Conservation (phyloP, 2,329 filamentous ascomycete species). For the Fusarium sacchari region DNA sequence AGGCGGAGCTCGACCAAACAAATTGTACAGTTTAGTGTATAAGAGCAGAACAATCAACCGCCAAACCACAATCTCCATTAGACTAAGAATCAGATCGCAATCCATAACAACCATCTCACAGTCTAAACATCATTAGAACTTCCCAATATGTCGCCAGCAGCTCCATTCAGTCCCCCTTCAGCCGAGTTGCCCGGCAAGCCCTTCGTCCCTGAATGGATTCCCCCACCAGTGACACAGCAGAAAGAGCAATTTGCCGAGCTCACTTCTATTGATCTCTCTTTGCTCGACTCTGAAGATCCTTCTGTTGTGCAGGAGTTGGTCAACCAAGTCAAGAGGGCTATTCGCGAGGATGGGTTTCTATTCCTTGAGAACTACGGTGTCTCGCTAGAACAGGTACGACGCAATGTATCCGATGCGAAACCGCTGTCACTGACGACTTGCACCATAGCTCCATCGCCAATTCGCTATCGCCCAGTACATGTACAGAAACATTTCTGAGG, state of each 20-base stretch:
- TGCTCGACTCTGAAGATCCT: conserved; percentile 55
- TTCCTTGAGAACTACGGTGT: conserved; percentile 63
- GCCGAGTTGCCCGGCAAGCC: conserved; percentile 53
- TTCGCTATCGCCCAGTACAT: conserved; percentile 61
- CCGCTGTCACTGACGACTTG: neutral
- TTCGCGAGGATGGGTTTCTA: conserved; percentile 56
- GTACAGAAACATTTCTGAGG: conserved; percentile 59
- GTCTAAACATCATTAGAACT: neutral
- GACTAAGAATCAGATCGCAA: neutral
- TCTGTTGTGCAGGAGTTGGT: conserved; percentile 56
- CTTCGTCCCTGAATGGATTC: conserved; percentile 53
- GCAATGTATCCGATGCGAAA: neutral
- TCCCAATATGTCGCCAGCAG: conserved; percentile 44
- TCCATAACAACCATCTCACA: neutral
- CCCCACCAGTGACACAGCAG: conserved; percentile 57
- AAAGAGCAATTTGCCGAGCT: conserved; percentile 56
- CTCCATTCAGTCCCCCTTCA: conserved; percentile 54
- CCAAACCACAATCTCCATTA: neutral
- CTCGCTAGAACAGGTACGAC: conserved; percentile 52
- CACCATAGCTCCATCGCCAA: conserved; percentile 57
- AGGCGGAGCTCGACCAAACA: conserved; percentile 6
- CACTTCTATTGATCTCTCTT: conserved; percentile 55
- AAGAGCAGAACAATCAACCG: conserved; percentile 11
- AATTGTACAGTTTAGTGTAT: neutral
- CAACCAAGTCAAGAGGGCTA: conserved; percentile 54